Conservation (phyloP, 2,329 filamentous ascomycete species). For the Botrytis elliptica region DNA sequence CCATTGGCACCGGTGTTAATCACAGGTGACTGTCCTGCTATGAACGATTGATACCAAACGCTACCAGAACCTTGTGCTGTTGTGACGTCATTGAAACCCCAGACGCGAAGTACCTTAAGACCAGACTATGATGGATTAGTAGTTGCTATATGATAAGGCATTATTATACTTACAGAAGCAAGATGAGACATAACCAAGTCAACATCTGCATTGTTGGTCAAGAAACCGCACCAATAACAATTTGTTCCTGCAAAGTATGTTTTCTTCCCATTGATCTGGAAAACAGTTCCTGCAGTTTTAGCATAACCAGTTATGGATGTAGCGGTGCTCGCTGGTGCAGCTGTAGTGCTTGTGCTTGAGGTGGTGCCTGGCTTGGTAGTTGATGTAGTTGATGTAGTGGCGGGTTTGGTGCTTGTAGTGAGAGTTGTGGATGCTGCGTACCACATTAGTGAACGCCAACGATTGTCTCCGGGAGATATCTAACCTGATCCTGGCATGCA, state of each 20-base stretch:
- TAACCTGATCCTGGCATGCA: constrained; percentile 16
- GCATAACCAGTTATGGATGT: constrained; percentile 28
- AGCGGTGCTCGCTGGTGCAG: constrained; percentile 18
- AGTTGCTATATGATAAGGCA: neutral
- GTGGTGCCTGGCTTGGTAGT: constrained; percentile 16
- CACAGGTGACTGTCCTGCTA: constrained; percentile 48
- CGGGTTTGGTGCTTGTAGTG: constrained; percentile 2
- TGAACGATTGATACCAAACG: constrained; percentile 46
- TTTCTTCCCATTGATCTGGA: constrained; percentile 47
- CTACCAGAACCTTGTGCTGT: constrained; percentile 41
- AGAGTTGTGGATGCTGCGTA: constrained; percentile 3
- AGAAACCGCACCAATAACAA: constrained; percentile 55
- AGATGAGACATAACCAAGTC: constrained; percentile 52
- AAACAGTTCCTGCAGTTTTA: constrained; percentile 37
- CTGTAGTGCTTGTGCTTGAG: constrained; percentile 18
- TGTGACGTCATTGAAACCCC: constrained; percentile 62
- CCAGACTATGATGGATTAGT: constrained; percentile 42
- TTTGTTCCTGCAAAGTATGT: constrained; percentile 55
- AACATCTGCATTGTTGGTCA: constrained; percentile 54
- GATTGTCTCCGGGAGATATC: neutral
- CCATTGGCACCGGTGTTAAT: constrained; percentile 66
- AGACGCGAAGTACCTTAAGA: constrained; percentile 59
- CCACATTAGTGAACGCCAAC: neutral
- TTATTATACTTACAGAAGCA: constrained; percentile 31
- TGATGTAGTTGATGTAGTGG: constrained; percentile 11